These are phyloP conservation scores for Noccaea bulbosa DNA, from an alignment of 345 rosid species.

Conservation along the genomic window DNA sequence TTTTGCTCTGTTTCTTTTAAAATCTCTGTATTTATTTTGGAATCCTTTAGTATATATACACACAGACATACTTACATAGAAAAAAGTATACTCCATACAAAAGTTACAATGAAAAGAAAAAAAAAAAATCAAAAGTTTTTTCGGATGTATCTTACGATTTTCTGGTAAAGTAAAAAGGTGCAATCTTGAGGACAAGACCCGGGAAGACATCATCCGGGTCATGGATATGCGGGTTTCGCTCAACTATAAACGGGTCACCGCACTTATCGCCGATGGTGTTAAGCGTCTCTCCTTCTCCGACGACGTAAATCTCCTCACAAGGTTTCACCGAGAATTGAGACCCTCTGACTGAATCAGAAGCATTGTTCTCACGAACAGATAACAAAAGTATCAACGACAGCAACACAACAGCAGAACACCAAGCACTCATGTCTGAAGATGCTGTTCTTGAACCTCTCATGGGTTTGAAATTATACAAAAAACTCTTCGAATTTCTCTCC, in stretches of 20 bases:
- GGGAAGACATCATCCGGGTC: slow-evolving; percentile 89
- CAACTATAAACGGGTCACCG: slow-evolving; percentile 76
- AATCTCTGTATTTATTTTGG: slow-evolving; percentile 16
- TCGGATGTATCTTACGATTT: slow-evolving; percentile 16
- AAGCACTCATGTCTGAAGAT: slow-evolving; percentile 56
- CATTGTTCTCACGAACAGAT: slow-evolving; percentile 51
- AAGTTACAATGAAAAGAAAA: neutral
- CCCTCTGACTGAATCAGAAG: slow-evolving; percentile 50
- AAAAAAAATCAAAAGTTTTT: neutral
- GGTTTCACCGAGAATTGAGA: slow-evolving; percentile 50
- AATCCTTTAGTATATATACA: slow-evolving; percentile 18
- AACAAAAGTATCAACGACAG: slow-evolving; percentile 57
- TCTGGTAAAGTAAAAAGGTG: slow-evolving; percentile 48
- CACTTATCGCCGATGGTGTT: slow-evolving; percentile 77
- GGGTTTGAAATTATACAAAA: neutral
- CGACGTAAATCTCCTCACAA: slow-evolving; percentile 84
- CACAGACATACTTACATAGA: neutral
- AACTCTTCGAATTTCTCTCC: neutral
- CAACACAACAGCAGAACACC: slow-evolving; percentile 65
- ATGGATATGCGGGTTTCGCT: slow-evolving; percentile 79
- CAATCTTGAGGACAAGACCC: slow-evolving; percentile 79
- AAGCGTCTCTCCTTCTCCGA: slow-evolving; percentile 81
- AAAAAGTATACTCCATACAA: slow-evolving; percentile 11
- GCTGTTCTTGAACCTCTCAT: slow-evolving; percentile 36
- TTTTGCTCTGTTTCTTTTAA: no score